phyloP scores from a whole-genome alignment of 2,329 filamentous ascomycete genomes.

The Gremmenia infestans region DNA sequence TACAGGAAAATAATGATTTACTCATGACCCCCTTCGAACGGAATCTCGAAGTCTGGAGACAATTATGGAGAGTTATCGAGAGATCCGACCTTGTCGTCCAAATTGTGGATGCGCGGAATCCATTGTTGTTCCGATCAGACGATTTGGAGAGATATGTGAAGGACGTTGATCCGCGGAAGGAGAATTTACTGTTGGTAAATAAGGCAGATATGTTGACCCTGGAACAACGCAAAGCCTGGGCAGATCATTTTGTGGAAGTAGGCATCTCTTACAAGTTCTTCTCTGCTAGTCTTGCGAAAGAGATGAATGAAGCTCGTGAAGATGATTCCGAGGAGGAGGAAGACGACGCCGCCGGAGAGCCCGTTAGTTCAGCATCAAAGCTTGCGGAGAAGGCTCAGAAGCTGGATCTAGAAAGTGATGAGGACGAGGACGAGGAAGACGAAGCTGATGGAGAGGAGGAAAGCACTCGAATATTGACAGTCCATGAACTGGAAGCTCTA shows the following conservation, averaged over 20 bases:
- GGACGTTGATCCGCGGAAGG: conserved; percentile 80
- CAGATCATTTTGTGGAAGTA: conserved; percentile 73
- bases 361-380: conserved; percentile 13
- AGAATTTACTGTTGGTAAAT: conserved; percentile 91
- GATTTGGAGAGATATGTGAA: conserved; percentile 94
- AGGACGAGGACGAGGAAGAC: conserved; percentile 31
- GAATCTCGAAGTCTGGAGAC: conserved; percentile 96
- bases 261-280: conserved; percentile 94
- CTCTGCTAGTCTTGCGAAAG: conserved; percentile 87
- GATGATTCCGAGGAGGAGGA: conserved; percentile 46
- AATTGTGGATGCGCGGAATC: conserved; percentile 96
- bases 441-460: conserved; percentile 29
- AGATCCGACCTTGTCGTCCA: conserved; percentile 92
- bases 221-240: conserved; percentile 78
- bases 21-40: conserved; percentile 98
- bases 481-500: conserved; percentile 85
- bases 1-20: conserved; percentile 90
- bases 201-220: conserved; percentile 99
- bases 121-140: conserved; percentile 87
- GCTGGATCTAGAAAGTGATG: conserved; percentile 36
- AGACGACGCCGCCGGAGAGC: conserved; percentile 30
- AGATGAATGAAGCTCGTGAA: conserved; percentile 71
- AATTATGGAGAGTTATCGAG: conserved; percentile 97
- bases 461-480: conserved; percentile 76
- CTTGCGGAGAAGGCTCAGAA: conserved; percentile 34